Evolutionary conservation across 179 eudicot genomes (phyloP).

Genomic region (Silene vulgaris): DNA sequence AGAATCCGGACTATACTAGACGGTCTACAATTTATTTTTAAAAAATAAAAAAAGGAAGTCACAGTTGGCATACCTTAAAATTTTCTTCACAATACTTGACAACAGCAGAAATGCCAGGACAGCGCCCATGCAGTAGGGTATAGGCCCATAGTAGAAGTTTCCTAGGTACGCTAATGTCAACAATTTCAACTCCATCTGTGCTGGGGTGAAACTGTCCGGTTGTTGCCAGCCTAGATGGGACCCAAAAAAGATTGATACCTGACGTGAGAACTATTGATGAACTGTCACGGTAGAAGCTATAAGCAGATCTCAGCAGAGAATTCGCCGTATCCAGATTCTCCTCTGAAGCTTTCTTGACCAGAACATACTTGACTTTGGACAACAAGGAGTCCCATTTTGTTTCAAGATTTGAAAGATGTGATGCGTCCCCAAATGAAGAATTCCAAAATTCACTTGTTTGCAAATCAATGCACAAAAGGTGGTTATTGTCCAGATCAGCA

Average conservation of each 20-base stretch:
- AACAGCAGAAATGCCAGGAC: slow-evolving; percentile 62
- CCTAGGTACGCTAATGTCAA: slow-evolving; percentile 73
- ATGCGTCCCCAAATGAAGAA: slow-evolving; percentile 58
- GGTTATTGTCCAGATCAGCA: slow-evolving; percentile 45
- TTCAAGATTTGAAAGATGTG: slow-evolving; percentile 53
- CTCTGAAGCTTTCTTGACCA: slow-evolving; percentile 62
- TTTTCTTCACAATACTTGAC: slow-evolving; percentile 91
- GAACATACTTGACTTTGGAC: slow-evolving; percentile 59
- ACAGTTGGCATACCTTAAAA: slow-evolving; percentile 56
- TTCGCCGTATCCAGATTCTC: slow-evolving; percentile 74
- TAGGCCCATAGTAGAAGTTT: slow-evolving; percentile 93
- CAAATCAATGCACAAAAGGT: slow-evolving; percentile 71
- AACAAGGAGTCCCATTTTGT: slow-evolving; percentile 62
- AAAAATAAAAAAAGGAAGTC: slow-evolving; percentile 3
- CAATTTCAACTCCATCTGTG: slow-evolving; percentile 55
- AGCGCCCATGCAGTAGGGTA: slow-evolving; percentile 76
- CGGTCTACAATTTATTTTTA: background rate
- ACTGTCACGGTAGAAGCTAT: slow-evolving; percentile 81
- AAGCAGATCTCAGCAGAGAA: slow-evolving; percentile 68
- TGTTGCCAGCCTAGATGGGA: slow-evolving; percentile 53
- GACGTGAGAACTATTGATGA: slow-evolving; percentile 62
- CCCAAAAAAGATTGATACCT: slow-evolving; percentile 64
- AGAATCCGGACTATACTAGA: background rate
- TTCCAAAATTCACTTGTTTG: slow-evolving; percentile 68
- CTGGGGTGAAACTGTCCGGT: slow-evolving; percentile 50